These are phyloP conservation scores for Paraurostyla sp. DNA, from an alignment of 73 alveolate genomes.

Conservation along the genomic window DNA sequence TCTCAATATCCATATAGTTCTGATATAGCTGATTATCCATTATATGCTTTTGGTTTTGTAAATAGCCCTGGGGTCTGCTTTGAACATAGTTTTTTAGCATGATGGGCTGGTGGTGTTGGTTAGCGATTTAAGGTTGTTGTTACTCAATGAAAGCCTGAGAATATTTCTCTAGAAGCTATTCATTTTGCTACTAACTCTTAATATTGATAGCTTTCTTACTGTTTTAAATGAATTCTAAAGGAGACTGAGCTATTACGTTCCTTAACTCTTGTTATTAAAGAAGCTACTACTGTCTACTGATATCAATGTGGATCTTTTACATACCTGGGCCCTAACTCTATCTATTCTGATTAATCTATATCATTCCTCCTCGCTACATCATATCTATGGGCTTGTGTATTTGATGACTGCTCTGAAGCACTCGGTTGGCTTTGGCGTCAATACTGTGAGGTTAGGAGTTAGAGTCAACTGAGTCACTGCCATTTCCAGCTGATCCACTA, in stretches of 20 bases:
- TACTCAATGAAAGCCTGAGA: background rate
- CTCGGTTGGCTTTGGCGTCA: slow-evolving; percentile 56
- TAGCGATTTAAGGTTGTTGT: too few relatives aligned
- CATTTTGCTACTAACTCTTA: too few relatives aligned
- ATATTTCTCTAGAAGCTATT: too few relatives aligned
- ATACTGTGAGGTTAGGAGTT: slow-evolving; percentile 42
- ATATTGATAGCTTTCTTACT: too few relatives aligned
- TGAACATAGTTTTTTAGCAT: too few relatives aligned
- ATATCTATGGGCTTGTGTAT: background rate
- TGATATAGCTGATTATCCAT: background rate
- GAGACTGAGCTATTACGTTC: too few relatives aligned
- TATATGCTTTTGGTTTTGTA: background rate
- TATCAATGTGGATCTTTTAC: background rate
- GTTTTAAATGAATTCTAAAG: too few relatives aligned
- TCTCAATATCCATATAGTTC: slow-evolving; percentile 17
- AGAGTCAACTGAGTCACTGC: slow-evolving; percentile 9
- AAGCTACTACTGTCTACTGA: slow-evolving; percentile 17
- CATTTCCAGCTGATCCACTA: slow-evolving; percentile 17
- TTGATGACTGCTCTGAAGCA: background rate
- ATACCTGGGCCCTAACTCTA: background rate
- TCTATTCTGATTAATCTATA: background rate
- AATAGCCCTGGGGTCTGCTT: background rate
- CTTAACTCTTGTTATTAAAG: too few relatives aligned
- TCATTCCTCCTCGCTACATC: background rate
- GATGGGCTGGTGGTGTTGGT: too few relatives aligned